Conservation (phyloP, 1,139 yeast species). For the Yamadazyma sp. region DNA sequence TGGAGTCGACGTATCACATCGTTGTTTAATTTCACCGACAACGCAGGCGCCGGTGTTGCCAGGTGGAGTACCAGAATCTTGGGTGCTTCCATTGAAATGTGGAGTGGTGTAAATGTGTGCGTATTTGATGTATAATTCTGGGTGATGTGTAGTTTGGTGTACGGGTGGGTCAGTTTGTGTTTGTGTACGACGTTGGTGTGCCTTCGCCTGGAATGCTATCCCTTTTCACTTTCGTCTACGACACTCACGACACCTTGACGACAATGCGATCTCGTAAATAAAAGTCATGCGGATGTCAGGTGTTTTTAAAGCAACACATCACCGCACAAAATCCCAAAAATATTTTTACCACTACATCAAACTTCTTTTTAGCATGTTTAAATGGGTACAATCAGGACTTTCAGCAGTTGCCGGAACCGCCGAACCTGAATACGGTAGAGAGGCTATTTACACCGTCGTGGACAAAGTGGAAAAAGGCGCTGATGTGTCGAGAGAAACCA, state of each 20-base stretch:
- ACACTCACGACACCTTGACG: no score
- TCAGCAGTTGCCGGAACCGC: conserved; percentile 96
- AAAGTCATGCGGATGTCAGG: background rate
- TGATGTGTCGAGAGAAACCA: conserved; percentile 43
- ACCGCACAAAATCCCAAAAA: no score
- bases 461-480: conserved; percentile 52
- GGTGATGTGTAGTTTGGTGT: no score
- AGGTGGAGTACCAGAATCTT: background rate
- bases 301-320: no score
- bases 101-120: background rate
- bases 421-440: conserved; percentile 94
- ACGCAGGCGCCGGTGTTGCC: conserved; percentile 3
- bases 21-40: conserved; percentile 23
- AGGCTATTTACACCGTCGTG: conserved; percentile 83
- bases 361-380: conserved; percentile 50
- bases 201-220: no score
- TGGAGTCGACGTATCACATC: conserved; percentile 26
- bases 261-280: no score
- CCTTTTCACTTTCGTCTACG: no score
- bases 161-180: no score
- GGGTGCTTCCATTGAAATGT: background rate
- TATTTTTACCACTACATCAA: no score
- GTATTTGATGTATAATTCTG: no score
- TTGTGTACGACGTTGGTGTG: no score
- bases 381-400: conserved; percentile 85